phyloP scores from a whole-genome alignment of 2,329 filamentous ascomycete species.

The Raffaelea deltoideospora region DNA sequence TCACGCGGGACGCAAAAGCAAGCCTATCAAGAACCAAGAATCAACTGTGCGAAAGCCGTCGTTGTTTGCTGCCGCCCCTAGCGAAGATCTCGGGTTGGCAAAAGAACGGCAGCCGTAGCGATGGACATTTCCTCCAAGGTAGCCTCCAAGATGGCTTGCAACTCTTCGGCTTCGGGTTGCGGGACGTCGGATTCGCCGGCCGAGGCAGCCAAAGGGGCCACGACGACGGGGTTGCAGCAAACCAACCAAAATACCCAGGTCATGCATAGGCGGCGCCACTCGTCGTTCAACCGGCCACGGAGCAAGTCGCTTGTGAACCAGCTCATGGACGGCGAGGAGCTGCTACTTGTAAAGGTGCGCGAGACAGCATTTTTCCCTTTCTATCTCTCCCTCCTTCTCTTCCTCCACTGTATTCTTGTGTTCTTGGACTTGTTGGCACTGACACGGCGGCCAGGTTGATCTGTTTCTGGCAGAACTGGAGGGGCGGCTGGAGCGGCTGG shows the following conservation, averaged over 20 bases:
- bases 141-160: slow-evolving; percentile 10
- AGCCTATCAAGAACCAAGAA: no score
- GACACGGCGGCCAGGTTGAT: slow-evolving; percentile 41
- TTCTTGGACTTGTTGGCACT: no score
- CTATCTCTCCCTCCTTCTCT: no score
- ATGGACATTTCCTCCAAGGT: slow-evolving; percentile 10
- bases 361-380: no score
- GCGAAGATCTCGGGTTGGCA: neutral
- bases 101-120: neutral
- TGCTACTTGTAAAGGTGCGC: slow-evolving; percentile 38
- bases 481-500: slow-evolving; percentile 71
- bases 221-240: slow-evolving; percentile 27
- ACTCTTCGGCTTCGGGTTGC: slow-evolving; percentile 6
- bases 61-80: neutral
- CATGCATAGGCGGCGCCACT: slow-evolving; percentile 33
- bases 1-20: no score
- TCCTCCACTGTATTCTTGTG: no score
- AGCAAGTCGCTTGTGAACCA: slow-evolving; percentile 44
- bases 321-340: slow-evolving; percentile 48
- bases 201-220: slow-evolving; percentile 20
- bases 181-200: neutral
- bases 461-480: slow-evolving; percentile 76
- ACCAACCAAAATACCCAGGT: slow-evolving; percentile 15
- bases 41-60: no score
- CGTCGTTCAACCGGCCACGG: slow-evolving; percentile 37